Base-by-base conservation (phyloP, 1,139 yeast genomes). In the Hyphopichia pseudoburtonii region DNA sequence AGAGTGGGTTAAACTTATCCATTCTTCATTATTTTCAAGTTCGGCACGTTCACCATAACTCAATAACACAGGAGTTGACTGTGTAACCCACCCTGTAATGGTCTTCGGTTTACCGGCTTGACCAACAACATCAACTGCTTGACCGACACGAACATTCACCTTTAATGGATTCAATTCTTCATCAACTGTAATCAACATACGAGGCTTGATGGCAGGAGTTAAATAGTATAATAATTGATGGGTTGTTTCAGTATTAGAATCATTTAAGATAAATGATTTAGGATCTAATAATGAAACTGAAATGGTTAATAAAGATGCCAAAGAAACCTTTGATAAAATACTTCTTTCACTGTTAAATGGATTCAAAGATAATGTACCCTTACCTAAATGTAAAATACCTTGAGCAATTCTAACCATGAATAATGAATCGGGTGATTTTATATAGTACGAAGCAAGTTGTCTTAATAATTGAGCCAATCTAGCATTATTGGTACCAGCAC, bases 41-140 rank as follows among this genome's bases (percentile, higher is more conserved):
- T 94, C 99, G 0, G 98, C 99, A 47, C 97, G 78, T 63, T 94
- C 98, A 34, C 97, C 97, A 51, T 83, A 82, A 37, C 94, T 90
- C 44, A 94, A 73, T 51, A 94, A 72, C 17, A 92, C 98, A 0
- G 99, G 99, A 0, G 98, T 92, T 5, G 95, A 86, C 58, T 94
- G 98, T 1, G 99, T 94, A 17, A 92, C 97, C 98, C 98, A 94
- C 30, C 98, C 98, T 4, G 98, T 94, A 35, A 94, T 94, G 18
- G 97, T 90, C 70, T 92, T 92, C 30, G 98, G 98, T 54, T 88
- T 88, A 69, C 99, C 98, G 0, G 97, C 98, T 63, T 90, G 97
- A 26, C 98, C 98, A 44, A 94, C 97, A 32, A 90, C 88, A 60
- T 94, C 98, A 32, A 94, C 98, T 4, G 98, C 97, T 68, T 92